Base-by-base conservation (phyloP, 2,329 filamentous ascomycete species). In the Teratosphaeriaceae sp. region DNA sequence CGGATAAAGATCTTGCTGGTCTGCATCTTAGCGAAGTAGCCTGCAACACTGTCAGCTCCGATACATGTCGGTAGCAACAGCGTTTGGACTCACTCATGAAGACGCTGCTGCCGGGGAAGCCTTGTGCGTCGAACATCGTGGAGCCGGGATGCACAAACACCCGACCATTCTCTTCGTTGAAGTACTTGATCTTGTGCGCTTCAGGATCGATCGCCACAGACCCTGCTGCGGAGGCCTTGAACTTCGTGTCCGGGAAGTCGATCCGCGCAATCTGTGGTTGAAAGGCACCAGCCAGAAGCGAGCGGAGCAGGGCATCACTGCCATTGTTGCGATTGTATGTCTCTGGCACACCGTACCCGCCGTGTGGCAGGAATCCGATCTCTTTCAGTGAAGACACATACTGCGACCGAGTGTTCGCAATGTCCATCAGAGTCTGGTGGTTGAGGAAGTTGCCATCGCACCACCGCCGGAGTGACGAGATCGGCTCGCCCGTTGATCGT, bases 241-340 rank as follows among this genome's bases (percentile, higher is more conserved):
- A 98, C 65, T 96, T 97, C 71, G 94, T 94, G 67, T 95, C 88
- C 0, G 92, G 92, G 54, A 96, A 87, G 51, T 88, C 84, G 60
- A 98, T 95, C 41, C 89, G 80, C 12, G 88, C 88, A 51, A 96
- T 80, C 65, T 97, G 90, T 0, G 92, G 92, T 30, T 71, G 71
- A 63, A 76, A 74, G 2, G 72, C 65, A 12, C 67, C 72, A 2
- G 73, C 73, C 7, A 72, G 64, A 13, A 74, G 59, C 3, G 70
- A 68, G 21, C 71, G 70, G 3, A 74, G 48, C 2, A 74, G 65
- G 0, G 66, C 61, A 18, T 66, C 65, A 46, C 71, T 71, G 36
- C 60, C 56, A 43, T 70, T 71, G 50, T 73, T 65, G 42, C 73
- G 73, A 46, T 76, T 74, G 42, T 76, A 42, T 2, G 50, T 42